Evolutionary conservation across 2,329 filamentous ascomycete genomes (phyloP), one percentile per base, ranked within the genome.

Genomic region (Aureobasidium sp.): DNA sequence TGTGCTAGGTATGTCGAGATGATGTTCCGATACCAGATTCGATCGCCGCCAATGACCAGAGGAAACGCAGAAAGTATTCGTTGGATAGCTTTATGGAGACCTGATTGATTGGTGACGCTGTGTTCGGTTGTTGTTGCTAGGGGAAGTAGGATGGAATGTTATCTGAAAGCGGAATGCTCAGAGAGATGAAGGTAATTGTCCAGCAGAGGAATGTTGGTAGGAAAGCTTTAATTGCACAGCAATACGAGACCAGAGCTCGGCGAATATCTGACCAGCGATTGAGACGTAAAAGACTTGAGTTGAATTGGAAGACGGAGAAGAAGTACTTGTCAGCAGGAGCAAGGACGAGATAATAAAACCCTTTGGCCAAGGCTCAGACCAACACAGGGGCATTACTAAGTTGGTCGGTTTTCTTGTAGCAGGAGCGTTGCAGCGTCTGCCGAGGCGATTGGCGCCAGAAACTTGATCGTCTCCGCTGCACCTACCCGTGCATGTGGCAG

Each of bases 181-280:
- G 57, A 59, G 57, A 59, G 57, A 59, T 49, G 45, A 59, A 59
- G 45, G 57, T 59, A 42, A 39, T 59, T 59, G 45, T 42, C 45
- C 57, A 59, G 45, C 37, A 49, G 57, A 59, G 57, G 57, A 59
- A 59, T 59, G 57, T 49, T 16, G 55, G 32, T 41, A 39, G 42
- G 37, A 25, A 32, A 59, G 57, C 57, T 50, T 45, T 30, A 42
- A 59, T 59, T 59, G 57, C 57, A 59, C 57, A 59, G 57, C 57
- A 59, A 59, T 59, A 59, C 45, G 27, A 59, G 55, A 27, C 55
- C 55, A 59, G 36, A 59, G 54, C 54, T 59, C 54, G 54, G 54
- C 36, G 36, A 34, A 29, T 32, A n/a, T 41, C 25, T 59, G 34
- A 49, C 25, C 45, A 59, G 57, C 44, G 45, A 59, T 21, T 21